Base-by-base conservation (phyloP, 768 basidiomycete species). In the Phylloporus sp. region DNA sequence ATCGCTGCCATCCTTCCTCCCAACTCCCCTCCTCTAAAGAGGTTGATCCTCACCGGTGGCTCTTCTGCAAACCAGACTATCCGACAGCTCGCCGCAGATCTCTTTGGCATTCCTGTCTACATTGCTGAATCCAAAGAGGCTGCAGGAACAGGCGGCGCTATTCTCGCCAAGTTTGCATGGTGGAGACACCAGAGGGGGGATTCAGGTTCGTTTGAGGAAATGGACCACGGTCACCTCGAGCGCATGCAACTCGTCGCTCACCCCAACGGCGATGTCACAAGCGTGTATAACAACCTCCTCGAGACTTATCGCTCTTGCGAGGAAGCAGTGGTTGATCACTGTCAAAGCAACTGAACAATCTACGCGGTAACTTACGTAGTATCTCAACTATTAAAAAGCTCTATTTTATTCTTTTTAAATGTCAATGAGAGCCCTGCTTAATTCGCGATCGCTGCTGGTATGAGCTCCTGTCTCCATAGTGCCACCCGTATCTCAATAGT, bases 101-200 rank as follows among this genome's bases (percentile, higher is more conserved):
- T 49, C 0, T 49, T 49, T 1, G 48, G 48, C 4, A 49, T 49
- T 9, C 44, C 17, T 10, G 44, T 49, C 2, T 49, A 49, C n/a
- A 20, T 49, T 10, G 43, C 48, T 11, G 43, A 46, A 21, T 46
- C 48, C 9, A 47, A 47, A 13, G 48, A 49, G 28, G 48, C 48
- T 17, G 48, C 44, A 14, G 48, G 44, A 8, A 38, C 26, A 4
- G 48, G 44, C 15, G 44, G 48, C 27, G 44, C 48, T 9, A 22
- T 49, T 14, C 48, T 49, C 24, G 48, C 43, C 35, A 49, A 49
- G 48, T 46, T 31, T 27, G 48, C 43, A 8, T 49, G 48, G 48
- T 49, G 44, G 48, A 49, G 38, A 13, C 48, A 47, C 2, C 48
- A 33, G 17, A 38, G 33, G 4, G 36, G 44, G 1, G 44, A 37